Evolutionary conservation across 768 basidiomycete genomes (phyloP), one percentile per base, ranked within the genome.

Genomic region (Fibroporia radiculosa): DNA sequence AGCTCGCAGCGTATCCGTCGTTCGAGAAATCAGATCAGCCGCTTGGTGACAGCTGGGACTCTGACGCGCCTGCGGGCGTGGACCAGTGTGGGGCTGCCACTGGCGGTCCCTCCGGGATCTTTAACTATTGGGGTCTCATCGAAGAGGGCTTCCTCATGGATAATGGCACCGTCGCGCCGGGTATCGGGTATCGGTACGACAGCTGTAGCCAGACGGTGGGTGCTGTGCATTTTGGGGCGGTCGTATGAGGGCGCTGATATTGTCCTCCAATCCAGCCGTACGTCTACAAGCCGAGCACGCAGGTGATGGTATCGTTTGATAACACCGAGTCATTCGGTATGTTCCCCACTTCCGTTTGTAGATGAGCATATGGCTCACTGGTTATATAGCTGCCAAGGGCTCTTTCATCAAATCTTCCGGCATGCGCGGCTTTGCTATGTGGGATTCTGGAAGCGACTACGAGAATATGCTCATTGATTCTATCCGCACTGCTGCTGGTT

Each of bases 101-200:
- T 24, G 64, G 70, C 40, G 57, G 57, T 20, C 45, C 44, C 25
- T 69, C 72, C 22, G 84, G 83, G 10, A 61, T 77, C 44, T 85
- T 69, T 55, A 68, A 75, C 45, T 84, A 78, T 60, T 76, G 77
- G 70, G 81, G 74, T 2, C 59, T 87, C 52, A 65, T 83, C 33
- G 58, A 72, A 4, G 61, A 58, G 12, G 81, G 80, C 3, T 81
- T 77, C 62, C 61, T 88, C 40, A 69, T 68, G 32, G 29, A 58
- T 10, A 57, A 70, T 47, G 71, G 80, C 11, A 61, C 61, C 19
- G 60, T 71, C 14, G 73, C 74, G 12, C 46, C 56, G 1, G 77
- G 75, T 2, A 76, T 83, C 56, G 53, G 54, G 4, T 75, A 74
- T 56, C 50, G 52, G 25, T 59, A 53, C 47, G 64, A 66, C 45